These are phyloP conservation scores for Ganoderma lucidum DNA, from an alignment of 1,284 basidiomycete species.

Conservation along the genomic window DNA sequence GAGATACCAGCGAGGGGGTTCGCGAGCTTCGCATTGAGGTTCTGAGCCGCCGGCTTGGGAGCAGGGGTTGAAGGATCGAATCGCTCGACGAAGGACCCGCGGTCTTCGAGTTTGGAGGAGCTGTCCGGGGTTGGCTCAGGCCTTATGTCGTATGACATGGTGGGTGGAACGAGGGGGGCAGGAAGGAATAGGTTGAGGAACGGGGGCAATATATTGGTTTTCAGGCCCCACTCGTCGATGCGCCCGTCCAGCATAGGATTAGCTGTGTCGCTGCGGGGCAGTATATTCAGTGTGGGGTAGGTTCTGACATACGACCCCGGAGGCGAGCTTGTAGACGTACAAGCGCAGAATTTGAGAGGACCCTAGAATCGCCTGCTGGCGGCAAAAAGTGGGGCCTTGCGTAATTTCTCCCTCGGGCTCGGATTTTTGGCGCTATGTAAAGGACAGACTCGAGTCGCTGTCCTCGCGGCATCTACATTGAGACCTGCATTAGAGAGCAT, in stretches of 20 bases:
- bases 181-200: background rate
- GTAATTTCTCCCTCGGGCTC: background rate
- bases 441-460: background rate
- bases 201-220: background rate
- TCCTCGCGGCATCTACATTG: background rate
- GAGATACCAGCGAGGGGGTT: conserved; percentile 67
- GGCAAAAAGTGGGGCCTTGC: background rate
- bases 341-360: background rate
- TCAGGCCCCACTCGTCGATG: background rate
- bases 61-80: conserved; percentile 35
- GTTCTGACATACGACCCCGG: background rate
- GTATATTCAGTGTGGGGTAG: background rate
- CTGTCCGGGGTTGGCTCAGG: background rate
- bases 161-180: background rate
- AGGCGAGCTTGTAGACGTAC: background rate
- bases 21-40: conserved; percentile 50
- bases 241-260: background rate
- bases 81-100: conserved; percentile 35
- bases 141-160: conserved; percentile 1
- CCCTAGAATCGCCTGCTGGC: background rate
- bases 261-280: conserved; percentile 1
- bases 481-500: background rate
- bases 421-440: background rate
- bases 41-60: conserved; percentile 28
- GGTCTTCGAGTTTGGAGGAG: conserved; percentile 4